Percentiles rank a stretch among this genome's conserved stretches.
phyloP scores from a whole-genome alignment of 2,329 filamentous ascomycete genomes.

The Dactylellina leptospora region DNA sequence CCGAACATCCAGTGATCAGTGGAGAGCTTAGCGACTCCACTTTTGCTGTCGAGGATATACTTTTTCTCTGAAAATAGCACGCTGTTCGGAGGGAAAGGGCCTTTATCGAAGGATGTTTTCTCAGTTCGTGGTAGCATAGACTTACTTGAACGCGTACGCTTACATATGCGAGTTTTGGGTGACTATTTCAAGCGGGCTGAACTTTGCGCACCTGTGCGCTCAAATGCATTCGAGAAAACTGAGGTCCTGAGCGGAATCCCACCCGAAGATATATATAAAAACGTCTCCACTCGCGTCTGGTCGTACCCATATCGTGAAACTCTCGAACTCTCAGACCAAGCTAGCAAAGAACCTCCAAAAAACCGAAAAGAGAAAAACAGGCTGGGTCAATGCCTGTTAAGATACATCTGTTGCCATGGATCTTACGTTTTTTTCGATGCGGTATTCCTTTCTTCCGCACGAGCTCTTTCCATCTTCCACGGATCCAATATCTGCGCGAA shows the following conservation, averaged over 20 bases:
- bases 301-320: slow-evolving; percentile 19
- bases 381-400: slow-evolving; percentile 8
- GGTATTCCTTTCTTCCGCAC: slow-evolving; percentile 1
- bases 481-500: slow-evolving; percentile 17
- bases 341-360: background rate
- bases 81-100: slow-evolving; percentile 9
- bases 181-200: background rate
- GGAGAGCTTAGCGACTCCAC: slow-evolving; percentile 14
- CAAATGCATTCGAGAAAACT: background rate
- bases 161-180: background rate
- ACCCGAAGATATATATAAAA: slow-evolving; percentile 43
- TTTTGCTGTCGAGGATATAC: background rate
- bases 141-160: slow-evolving; percentile 1
- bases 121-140: too few relatives aligned
- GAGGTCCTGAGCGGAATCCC: background rate
- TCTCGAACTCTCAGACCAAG: slow-evolving; percentile 6
- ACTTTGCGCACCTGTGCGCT: background rate
- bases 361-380: background rate
- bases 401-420: background rate
- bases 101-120: too few relatives aligned
- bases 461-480: slow-evolving; percentile 13
- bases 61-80: background rate
- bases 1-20: slow-evolving; percentile 11
- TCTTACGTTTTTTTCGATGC: background rate
- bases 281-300: background rate